phyloP scores from a whole-genome alignment of 139 green algal genomes.

The Choricystis sp. region DNA sequence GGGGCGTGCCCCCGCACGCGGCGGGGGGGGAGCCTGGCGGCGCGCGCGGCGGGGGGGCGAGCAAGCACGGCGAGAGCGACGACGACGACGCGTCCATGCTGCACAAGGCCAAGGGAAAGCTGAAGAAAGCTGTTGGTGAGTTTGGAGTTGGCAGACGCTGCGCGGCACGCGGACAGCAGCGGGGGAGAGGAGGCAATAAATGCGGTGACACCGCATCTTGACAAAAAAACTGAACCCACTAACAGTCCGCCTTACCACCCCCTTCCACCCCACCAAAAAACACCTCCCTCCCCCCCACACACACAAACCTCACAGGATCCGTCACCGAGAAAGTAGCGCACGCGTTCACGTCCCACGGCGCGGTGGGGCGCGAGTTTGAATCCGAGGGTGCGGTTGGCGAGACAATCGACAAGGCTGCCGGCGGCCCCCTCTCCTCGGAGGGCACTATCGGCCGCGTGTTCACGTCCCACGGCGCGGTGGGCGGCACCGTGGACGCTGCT shows the following conservation, averaged over 20 bases:
- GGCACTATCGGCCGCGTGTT: constrained; percentile 9
- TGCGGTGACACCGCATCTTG: too few relatives aligned
- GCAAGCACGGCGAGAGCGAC: too few relatives aligned
- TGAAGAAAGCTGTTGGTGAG: too few relatives aligned
- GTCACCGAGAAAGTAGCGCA: constrained; percentile 8
- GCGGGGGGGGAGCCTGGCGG: too few relatives aligned
- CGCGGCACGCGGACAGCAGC: too few relatives aligned
- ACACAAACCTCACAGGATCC: constrained; percentile 1
- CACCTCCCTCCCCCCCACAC: background rate
- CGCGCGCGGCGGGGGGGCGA: too few relatives aligned
- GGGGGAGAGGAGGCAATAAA: too few relatives aligned
- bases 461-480: constrained; percentile 8
- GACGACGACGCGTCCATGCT: too few relatives aligned
- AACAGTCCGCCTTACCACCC: background rate
- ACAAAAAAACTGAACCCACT: background rate
- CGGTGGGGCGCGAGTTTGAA: constrained; percentile 10
- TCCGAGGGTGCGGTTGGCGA: background rate
- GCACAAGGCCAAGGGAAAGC: too few relatives aligned
- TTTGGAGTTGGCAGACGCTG: too few relatives aligned
- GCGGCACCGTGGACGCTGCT: constrained; percentile 4
- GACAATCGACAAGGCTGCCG: background rate
- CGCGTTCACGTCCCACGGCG: constrained; percentile 8
- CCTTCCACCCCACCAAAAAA: background rate
- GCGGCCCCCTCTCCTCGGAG: constrained; percentile 9
- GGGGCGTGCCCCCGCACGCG: too few relatives aligned